Evolutionary conservation across 768 basidiomycete genomes (phyloP).

Genomic region (Boletus bicolor): DNA sequence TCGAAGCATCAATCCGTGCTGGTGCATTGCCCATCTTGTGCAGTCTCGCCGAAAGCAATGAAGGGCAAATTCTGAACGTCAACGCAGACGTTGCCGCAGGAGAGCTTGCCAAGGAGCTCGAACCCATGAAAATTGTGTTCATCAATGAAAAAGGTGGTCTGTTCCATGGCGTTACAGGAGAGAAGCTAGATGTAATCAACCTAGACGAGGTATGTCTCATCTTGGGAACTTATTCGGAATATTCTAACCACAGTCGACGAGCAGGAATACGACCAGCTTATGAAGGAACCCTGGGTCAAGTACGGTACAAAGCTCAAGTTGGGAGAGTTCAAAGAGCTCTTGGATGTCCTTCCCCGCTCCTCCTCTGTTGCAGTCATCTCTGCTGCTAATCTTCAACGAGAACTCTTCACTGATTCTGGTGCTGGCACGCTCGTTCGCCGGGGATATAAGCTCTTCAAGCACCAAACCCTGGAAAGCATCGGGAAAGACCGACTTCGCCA

Average conservation of each 20-base stretch:
- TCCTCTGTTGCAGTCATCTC: constrained; percentile 99
- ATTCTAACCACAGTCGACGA: neutral
- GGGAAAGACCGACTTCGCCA: constrained; percentile 94
- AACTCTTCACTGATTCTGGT: constrained; percentile 97
- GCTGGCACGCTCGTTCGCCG: constrained; percentile 98
- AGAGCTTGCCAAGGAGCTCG: constrained; percentile 95
- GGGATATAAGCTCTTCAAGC: constrained; percentile 96
- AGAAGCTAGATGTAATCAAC: constrained; percentile 96
- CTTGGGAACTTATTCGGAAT: neutral
- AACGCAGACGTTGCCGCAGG: constrained; percentile 99
- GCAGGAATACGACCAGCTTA: constrained; percentile 91
- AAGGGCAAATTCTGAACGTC: constrained; percentile 98
- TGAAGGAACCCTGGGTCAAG: constrained; percentile 99
- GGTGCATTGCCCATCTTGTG: constrained; percentile 96
- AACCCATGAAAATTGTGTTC: constrained; percentile 98
- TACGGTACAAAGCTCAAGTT: constrained; percentile 98
- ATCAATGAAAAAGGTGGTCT: constrained; percentile 98
- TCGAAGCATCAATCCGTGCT: constrained; percentile 95
- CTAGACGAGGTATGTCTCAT: constrained; percentile 73
- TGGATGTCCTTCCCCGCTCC: constrained; percentile 96
- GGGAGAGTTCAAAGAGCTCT: constrained; percentile 97
- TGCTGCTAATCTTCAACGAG: constrained; percentile 88
- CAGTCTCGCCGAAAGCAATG: constrained; percentile 87
- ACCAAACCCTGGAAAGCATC: constrained; percentile 72
- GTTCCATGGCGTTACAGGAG: constrained; percentile 95